Evolutionary conservation across 371 early-diverging fungal genomes (phyloP).

Genomic region (Mortierella sp.): DNA sequence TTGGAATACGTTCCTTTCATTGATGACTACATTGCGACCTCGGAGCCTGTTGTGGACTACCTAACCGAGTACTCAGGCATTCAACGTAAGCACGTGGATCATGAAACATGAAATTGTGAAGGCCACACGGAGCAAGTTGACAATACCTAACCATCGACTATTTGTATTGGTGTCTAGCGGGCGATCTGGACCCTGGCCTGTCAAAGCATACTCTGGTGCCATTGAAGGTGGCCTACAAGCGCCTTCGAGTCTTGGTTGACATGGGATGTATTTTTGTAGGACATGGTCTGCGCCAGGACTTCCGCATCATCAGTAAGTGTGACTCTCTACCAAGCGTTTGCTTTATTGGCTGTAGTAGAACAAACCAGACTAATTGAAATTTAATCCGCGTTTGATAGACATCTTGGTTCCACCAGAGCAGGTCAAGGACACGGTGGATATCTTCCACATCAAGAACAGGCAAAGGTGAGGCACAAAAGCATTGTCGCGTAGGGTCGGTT

Average conservation of each 20-base stretch:
- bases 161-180: slow-evolving; percentile 56
- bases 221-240: slow-evolving; percentile 91
- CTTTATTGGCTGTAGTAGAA: background rate
- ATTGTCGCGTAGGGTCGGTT: background rate
- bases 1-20: slow-evolving; percentile 89
- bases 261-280: slow-evolving; percentile 93
- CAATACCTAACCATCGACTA: background rate
- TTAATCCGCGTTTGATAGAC: slow-evolving; percentile 60
- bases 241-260: slow-evolving; percentile 90
- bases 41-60: slow-evolving; percentile 90
- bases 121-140: background rate
- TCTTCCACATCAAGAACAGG: slow-evolving; percentile 86
- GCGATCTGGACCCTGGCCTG: slow-evolving; percentile 82
- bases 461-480: slow-evolving; percentile 66
- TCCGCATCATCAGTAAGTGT: slow-evolving; percentile 87
- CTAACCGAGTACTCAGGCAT: slow-evolving; percentile 95
- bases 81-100: slow-evolving; percentile 60
- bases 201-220: slow-evolving; percentile 88
- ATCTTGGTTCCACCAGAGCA: slow-evolving; percentile 90
- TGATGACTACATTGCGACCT: slow-evolving; percentile 93
- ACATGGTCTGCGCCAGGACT: slow-evolving; percentile 95
- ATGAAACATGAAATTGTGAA: no score
- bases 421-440: slow-evolving; percentile 93
- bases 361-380: background rate
- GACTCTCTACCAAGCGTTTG: background rate